phyloP scores from a whole-genome alignment of 768 basidiomycete genomes.

The Filobasidium floriforme region DNA sequence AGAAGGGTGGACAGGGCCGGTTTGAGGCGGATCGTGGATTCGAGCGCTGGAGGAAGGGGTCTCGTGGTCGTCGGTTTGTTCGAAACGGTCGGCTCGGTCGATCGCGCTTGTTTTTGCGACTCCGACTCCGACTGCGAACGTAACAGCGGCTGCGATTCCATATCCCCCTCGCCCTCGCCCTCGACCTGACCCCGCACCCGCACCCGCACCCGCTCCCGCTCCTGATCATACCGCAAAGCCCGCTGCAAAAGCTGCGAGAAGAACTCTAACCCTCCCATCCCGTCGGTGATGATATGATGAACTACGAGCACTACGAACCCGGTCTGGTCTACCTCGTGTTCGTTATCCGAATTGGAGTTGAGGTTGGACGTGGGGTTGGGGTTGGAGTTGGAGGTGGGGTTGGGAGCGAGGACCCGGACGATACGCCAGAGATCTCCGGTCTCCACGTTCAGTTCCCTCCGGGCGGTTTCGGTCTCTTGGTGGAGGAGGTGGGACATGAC shows the following conservation, averaged over 20 bases:
- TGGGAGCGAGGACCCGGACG: constrained; percentile 1
- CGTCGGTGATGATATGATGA: not conserved
- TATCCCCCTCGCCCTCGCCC: no score
- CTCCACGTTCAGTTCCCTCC: not conserved
- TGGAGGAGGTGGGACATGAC: not conserved
- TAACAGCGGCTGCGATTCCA: no score
- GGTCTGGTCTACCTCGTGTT: not conserved
- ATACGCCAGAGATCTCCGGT: not conserved
- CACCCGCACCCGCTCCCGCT: not conserved
- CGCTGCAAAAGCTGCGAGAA: not conserved
- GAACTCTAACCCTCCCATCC: not conserved
- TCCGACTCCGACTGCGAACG: not conserved
- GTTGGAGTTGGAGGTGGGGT: not conserved
- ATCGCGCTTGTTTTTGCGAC: no score
- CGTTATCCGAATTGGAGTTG: no score
- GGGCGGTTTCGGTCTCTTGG: not conserved
- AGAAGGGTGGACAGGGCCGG: not conserved
- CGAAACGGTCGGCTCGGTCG: no score
- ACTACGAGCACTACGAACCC: not conserved
- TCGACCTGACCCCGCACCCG: no score
- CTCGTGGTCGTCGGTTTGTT: no score
- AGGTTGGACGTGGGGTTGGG: not conserved
- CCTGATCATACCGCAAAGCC: not conserved
- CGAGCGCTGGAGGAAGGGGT: not conserved
- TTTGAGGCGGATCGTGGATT: not conserved